These are phyloP conservation scores for Nannizziopsis arthrosporioides DNA, from an alignment of 2,329 filamentous ascomycete species.

Conservation along the genomic window DNA sequence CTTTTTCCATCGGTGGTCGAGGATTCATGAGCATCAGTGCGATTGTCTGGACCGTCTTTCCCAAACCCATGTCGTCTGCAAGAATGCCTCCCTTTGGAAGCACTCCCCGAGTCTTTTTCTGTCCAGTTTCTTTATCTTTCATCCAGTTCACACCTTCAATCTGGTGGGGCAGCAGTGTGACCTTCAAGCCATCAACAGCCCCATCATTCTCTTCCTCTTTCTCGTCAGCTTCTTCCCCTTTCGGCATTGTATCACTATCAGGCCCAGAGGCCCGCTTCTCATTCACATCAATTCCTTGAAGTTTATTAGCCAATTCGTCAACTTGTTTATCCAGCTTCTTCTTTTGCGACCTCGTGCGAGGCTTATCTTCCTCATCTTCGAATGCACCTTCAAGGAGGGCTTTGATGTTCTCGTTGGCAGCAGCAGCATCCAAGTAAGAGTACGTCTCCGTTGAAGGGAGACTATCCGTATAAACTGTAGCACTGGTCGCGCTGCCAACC, in stretches of 20 bases:
- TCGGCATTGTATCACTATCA: constrained; percentile 25
- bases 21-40: constrained; percentile 75
- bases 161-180: constrained; percentile 85
- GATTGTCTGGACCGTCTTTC: constrained; percentile 91
- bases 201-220: constrained; percentile 49
- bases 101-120: constrained; percentile 62
- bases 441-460: constrained; percentile 46
- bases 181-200: constrained; percentile 66
- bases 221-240: constrained; percentile 32
- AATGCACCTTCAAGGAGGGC: constrained; percentile 41
- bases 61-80: constrained; percentile 89
- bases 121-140: constrained; percentile 79
- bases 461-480: constrained; percentile 35
- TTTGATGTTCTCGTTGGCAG: constrained; percentile 43
- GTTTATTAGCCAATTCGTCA: constrained; percentile 34
- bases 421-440: constrained; percentile 38
- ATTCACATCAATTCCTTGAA: constrained; percentile 33
- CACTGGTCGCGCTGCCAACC: constrained; percentile 40
- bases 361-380: constrained; percentile 39
- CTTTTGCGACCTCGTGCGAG: constrained; percentile 28
- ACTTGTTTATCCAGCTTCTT: constrained; percentile 31
- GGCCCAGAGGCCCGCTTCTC: constrained; percentile 46
- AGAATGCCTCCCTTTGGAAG: constrained; percentile 88
- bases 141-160: constrained; percentile 93
- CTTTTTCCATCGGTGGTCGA: constrained; percentile 50